A percentile compares a stretch with the other conserved stretches of the same genome.
Evolutionary conservation across 345 rosid genomes (phyloP).

Genomic region (Sonneratia alba): DNA sequence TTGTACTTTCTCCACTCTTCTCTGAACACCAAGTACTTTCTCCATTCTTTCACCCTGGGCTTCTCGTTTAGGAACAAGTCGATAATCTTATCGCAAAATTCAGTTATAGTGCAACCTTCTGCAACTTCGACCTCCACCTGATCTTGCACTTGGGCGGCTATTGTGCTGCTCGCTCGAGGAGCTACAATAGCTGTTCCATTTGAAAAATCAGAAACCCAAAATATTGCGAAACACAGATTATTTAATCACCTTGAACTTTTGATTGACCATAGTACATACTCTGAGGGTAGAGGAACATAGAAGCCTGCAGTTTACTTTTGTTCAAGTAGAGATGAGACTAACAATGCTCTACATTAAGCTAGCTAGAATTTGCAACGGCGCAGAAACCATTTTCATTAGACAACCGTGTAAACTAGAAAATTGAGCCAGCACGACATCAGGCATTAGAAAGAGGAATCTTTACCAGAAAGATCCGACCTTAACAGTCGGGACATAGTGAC

Average conservation of each 20-base stretch:
- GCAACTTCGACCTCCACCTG: conserved; percentile 54
- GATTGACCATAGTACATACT: too few species aligned
- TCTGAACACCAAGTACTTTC: conserved; percentile 62
- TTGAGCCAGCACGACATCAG: neutral
- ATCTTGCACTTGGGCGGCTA: conserved; percentile 31
- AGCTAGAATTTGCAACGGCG: neutral
- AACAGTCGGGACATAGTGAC: neutral
- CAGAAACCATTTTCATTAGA: too few species aligned
- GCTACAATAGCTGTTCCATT: conserved; percentile 19
- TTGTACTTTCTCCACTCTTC: conserved; percentile 83
- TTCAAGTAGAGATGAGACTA: neutral
- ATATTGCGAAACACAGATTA: neutral
- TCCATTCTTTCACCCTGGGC: conserved; percentile 72
- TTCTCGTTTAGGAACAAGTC: conserved; percentile 75
- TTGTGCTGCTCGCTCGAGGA: conserved; percentile 26
- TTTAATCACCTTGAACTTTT: neutral
- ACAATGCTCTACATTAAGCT: neutral
- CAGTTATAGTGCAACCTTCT: conserved; percentile 56
- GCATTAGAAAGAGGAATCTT: neutral
- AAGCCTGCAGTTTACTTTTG: neutral
- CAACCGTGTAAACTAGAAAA: too few species aligned
- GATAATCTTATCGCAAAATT: conserved; percentile 70
- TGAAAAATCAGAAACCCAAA: neutral
- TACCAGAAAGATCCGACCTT: too few species aligned
- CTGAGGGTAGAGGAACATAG: neutral